These are phyloP conservation scores for Chenopodium album DNA, from an alignment of 148 eudicot genomes.

Conservation along the genomic window DNA sequence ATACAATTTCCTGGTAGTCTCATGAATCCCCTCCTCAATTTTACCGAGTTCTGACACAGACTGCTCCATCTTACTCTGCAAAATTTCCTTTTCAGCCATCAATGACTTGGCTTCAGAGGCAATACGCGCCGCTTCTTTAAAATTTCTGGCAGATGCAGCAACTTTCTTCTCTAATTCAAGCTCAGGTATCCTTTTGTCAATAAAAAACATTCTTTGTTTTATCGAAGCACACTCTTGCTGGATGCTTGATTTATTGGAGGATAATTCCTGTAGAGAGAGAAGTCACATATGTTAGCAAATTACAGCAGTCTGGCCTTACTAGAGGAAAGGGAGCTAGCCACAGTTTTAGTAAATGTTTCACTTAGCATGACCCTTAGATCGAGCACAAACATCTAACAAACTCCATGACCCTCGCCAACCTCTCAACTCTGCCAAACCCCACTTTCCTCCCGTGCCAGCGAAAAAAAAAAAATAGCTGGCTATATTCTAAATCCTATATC, in stretches of 20 bases:
- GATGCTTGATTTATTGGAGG: constrained; percentile 57
- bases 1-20: constrained; percentile 41
- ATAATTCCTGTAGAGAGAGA: constrained; percentile 46
- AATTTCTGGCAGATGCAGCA: constrained; percentile 73
- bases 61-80: constrained; percentile 41
- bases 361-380: background rate
- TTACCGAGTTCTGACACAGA: constrained; percentile 34
- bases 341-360: background rate
- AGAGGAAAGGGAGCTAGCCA: background rate
- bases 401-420: background rate
- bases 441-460: too few species aligned
- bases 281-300: background rate
- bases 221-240: constrained; percentile 56
- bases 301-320: background rate
- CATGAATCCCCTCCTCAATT: constrained; percentile 46
- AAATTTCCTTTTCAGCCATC: constrained; percentile 51
- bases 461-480: too few species aligned
- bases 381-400: background rate
- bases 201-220: constrained; percentile 60
- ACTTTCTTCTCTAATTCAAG: constrained; percentile 83
- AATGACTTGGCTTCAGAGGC: constrained; percentile 67
- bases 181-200: constrained; percentile 71
- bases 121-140: constrained; percentile 76
- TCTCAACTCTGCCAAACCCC: too few species aligned
- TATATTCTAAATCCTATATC: too few species aligned